phyloP scores from a whole-genome alignment of 495 filamentous ascomycete species.

The Emericellopsis terricola region DNA sequence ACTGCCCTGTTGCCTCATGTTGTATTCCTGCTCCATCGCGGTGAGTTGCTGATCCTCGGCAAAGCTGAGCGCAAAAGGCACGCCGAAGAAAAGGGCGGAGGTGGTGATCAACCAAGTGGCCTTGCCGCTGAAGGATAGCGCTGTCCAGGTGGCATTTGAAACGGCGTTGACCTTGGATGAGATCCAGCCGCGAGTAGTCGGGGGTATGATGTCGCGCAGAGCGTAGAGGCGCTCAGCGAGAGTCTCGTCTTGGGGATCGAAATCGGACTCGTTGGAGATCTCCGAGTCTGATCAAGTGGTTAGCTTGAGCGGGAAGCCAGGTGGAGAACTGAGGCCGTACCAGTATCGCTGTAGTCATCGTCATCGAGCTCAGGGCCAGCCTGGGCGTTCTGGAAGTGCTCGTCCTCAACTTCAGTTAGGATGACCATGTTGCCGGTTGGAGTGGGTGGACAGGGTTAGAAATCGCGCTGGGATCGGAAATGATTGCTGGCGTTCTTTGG shows the following conservation, averaged over 20 bases:
- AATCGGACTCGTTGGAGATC: constrained; percentile 40
- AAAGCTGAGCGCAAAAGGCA: constrained; percentile 83
- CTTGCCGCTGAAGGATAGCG: constrained; percentile 56
- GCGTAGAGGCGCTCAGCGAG: constrained; percentile 68
- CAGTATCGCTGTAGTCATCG: constrained; percentile 75
- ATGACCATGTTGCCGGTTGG: constrained; percentile 64
- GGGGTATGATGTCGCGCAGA: constrained; percentile 81
- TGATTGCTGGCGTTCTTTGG: background rate
- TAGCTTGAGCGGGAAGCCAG: constrained; percentile 4
- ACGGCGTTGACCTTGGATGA: constrained; percentile 22
- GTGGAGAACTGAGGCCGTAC: constrained; percentile 27
- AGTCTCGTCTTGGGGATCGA: constrained; percentile 36
- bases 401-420: constrained; percentile 87
- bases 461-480: background rate
- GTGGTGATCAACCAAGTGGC: constrained; percentile 76
- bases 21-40: constrained; percentile 94
- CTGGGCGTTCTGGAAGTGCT: constrained; percentile 71
- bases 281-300: constrained; percentile 35
- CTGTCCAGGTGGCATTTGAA: constrained; percentile 35
- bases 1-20: constrained; percentile 61
- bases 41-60: constrained; percentile 88
- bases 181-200: constrained; percentile 56
- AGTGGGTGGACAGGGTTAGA: background rate
- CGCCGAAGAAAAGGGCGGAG: constrained; percentile 70
- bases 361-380: constrained; percentile 59